Evolutionary conservation across 345 rosid genomes (phyloP), one percentile per base, ranked within the genome.

Genomic region (Diplotaxis tenuifolia): DNA sequence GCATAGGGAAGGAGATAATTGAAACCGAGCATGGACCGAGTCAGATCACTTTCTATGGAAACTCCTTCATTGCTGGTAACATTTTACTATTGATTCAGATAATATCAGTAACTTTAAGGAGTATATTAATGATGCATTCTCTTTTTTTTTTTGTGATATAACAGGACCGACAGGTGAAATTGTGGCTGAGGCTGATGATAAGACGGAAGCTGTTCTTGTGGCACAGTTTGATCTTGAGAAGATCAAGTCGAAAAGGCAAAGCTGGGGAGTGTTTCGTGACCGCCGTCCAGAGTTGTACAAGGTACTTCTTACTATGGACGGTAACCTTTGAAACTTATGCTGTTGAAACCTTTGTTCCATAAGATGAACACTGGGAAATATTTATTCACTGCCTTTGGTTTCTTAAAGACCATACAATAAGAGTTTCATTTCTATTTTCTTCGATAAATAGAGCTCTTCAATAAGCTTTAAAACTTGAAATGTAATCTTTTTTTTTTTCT

Each of bases 211-310:
- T 2, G 81, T 95, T 75, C 91, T 95, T 7, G 78, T 92, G 72
- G 96, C 98, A 20, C 66, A 79, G 68, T 92, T 95, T 71, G 92
- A 95, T 83, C 92, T 92, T 1, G 90, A 82, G 31, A 83, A 72
- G 81, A 86, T 92, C 68, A 95, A 87, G 78, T 59, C 70, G 1
- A 92, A 85, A 81, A 86, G 99, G 75, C 85, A 82, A 78, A 75
- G 99, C 40, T 92, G 99, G 98, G 98, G 94, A 15, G 80, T 92
- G 61, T 95, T 92, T 77, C 92, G 94, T 55, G 98, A 95, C 79
- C 90, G 92, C 0, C 86, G 96, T 29, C 97, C 99, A 1, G 92
- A 88, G 53, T 77, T 90, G 34, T 92, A 90, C 83, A 88, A 87
- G 85, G 97, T 83, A 78, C 93, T 95, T 74, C 83, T 95, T 80